Evolutionary conservation across 2,329 filamentous ascomycete genomes (phyloP).

Genomic region (Stagonosporopsis vannaccii): DNA sequence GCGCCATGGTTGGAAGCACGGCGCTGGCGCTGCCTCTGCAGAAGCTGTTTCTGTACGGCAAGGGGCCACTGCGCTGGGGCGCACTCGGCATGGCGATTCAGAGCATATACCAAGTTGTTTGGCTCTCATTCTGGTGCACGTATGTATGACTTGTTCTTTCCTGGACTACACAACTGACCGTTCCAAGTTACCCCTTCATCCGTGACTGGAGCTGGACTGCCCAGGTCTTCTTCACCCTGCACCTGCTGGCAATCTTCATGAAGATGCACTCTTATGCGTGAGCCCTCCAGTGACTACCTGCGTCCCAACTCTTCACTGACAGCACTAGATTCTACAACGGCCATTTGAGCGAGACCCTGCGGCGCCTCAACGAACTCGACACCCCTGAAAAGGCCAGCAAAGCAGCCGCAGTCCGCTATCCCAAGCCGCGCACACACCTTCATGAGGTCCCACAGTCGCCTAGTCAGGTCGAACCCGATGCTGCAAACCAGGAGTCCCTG

Average conservation of each 20-base stretch:
- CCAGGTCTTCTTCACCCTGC: conserved; percentile 91
- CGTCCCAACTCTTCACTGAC: neutral
- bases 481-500: conserved; percentile 53
- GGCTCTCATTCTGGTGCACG: conserved; percentile 83
- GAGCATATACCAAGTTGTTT: conserved; percentile 78
- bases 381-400: conserved; percentile 73
- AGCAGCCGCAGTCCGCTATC: conserved; percentile 79
- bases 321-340: conserved; percentile 82
- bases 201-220: conserved; percentile 96
- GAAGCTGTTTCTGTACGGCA: conserved; percentile 66
- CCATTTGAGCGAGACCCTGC: conserved; percentile 86
- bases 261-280: conserved; percentile 96
- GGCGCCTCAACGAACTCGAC: conserved; percentile 81
- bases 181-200: conserved; percentile 74
- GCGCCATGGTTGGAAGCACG: conserved; percentile 82
- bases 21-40: conserved; percentile 77
- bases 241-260: conserved; percentile 92
- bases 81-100: conserved; percentile 81
- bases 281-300: neutral
- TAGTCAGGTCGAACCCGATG: conserved; percentile 55
- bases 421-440: conserved; percentile 57
- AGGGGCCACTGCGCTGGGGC: conserved; percentile 71
- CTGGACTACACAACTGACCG: conserved; percentile 4
- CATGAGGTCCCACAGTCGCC: conserved; percentile 58
- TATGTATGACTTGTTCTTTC: conserved; percentile 44